phyloP scores from a whole-genome alignment of 371 early-diverging fungal species.

The Mucor racemosus region DNA sequence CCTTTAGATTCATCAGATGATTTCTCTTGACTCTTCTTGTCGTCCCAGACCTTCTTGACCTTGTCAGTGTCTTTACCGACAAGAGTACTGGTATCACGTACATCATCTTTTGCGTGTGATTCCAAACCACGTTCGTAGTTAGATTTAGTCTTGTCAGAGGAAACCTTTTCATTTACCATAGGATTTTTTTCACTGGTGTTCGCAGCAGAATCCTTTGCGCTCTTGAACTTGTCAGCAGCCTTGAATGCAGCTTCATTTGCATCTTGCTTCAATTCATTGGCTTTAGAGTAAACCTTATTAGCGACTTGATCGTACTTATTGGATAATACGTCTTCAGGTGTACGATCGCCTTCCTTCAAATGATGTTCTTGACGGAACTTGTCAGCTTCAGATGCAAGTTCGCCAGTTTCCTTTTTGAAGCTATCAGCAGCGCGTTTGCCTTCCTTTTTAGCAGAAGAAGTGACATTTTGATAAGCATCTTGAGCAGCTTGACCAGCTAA shows the following conservation, averaged over 20 bases:
- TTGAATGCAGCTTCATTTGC: conserved; percentile 16
- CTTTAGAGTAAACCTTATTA: not conserved
- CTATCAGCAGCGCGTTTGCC: not conserved
- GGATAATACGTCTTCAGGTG: conserved; percentile 31
- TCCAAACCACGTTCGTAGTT: conserved; percentile 19
- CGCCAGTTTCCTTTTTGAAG: not conserved
- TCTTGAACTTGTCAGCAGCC: conserved; percentile 8
- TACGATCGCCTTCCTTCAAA: conserved; percentile 33
- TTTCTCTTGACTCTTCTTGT: conserved; percentile 1
- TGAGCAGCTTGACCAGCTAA: conserved; percentile 25
- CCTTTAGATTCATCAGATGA: not conserved
- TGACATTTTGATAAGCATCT: conserved; percentile 17
- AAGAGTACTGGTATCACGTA: conserved; percentile 19
- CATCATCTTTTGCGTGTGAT: conserved; percentile 8
- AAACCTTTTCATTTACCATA: conserved; percentile 30
- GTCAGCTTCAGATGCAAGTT: conserved; percentile 13
- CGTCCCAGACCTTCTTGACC: conserved; percentile 25
- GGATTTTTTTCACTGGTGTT: conserved; percentile 11
- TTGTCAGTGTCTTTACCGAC: conserved; percentile 26
- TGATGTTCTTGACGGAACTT: conserved; percentile 34
- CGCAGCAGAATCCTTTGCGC: conserved; percentile 4
- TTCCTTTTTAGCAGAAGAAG: conserved; percentile 10
- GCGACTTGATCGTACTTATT: not conserved
- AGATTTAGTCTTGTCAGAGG: conserved; percentile 18
- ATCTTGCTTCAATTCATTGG: not conserved